A percentile compares a stretch with the other conserved stretches of the same genome.
Conservation (phyloP, 2,329 filamentous ascomycete species). For the Colletotrichum sp. region DNA sequence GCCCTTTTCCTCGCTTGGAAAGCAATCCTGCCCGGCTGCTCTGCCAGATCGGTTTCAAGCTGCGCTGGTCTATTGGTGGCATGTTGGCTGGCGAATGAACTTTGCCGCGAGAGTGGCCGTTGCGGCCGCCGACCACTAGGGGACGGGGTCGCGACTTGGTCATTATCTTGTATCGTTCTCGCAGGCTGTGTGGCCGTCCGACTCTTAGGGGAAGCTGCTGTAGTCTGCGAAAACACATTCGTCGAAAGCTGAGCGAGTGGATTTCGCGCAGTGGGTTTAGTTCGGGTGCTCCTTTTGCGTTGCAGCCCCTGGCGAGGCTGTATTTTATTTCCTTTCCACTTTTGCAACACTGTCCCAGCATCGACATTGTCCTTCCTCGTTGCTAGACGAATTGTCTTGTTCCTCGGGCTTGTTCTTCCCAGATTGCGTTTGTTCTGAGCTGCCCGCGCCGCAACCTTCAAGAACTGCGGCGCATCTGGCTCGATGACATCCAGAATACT, state of each 20-base stretch:
- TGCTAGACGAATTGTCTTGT: constrained; percentile 65
- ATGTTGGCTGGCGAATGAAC: not conserved
- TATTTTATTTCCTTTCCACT: constrained; percentile 63
- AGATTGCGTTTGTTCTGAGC: constrained; percentile 50
- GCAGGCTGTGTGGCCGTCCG: not conserved
- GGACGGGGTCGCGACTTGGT: not conserved
- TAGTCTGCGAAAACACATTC: not conserved
- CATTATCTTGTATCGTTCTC: not conserved
- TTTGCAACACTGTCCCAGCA: constrained; percentile 54
- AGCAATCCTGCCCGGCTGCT: constrained; percentile 35
- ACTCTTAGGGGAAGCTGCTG: not conserved
- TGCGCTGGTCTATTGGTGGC: constrained; percentile 53
- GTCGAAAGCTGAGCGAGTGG: constrained; percentile 2
- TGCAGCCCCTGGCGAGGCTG: constrained; percentile 36
- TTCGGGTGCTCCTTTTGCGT: not conserved
- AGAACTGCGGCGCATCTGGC: constrained; percentile 57
- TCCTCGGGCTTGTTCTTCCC: constrained; percentile 60
- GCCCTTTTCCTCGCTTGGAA: constrained; percentile 59
- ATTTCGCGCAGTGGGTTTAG: not conserved
- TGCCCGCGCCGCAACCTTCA: constrained; percentile 66
- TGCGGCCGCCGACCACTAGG: not conserved
- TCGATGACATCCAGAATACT: constrained; percentile 67
- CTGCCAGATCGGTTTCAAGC: constrained; percentile 53
- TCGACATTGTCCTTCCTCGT: constrained; percentile 66
- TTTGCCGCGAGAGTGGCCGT: constrained; percentile 21